phyloP scores from a whole-genome alignment of 192 early-diverging fungal genomes.

The Backusella mclennaniae region DNA sequence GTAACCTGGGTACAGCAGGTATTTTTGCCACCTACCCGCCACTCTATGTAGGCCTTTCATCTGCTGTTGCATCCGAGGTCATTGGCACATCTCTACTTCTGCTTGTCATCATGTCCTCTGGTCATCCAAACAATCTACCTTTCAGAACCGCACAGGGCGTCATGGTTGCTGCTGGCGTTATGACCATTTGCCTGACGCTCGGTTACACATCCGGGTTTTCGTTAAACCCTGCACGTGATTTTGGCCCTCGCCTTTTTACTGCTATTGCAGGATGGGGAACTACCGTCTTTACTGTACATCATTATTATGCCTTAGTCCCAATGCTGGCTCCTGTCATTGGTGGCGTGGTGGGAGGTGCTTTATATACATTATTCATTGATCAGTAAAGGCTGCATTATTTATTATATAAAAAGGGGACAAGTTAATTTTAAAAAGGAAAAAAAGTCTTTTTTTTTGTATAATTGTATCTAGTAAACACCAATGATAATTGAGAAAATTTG shows the following conservation, averaged over 20 bases:
- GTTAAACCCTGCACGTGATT: slow-evolving; percentile 78
- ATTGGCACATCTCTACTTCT: slow-evolving; percentile 68
- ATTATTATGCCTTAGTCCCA: slow-evolving; percentile 75
- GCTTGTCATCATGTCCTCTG: slow-evolving; percentile 59
- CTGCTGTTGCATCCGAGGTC: slow-evolving; percentile 62
- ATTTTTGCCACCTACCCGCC: slow-evolving; percentile 68
- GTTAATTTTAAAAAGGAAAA: no score
- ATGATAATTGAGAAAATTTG: no score
- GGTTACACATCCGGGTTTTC: slow-evolving; percentile 32
- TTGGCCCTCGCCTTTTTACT: slow-evolving; percentile 77
- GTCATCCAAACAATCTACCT: slow-evolving; percentile 30
- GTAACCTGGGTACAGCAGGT: slow-evolving; percentile 51
- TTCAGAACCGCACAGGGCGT: slow-evolving; percentile 17
- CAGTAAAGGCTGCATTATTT: neutral
- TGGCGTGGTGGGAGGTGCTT: slow-evolving; percentile 52
- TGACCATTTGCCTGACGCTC: slow-evolving; percentile 13
- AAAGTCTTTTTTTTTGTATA: no score
- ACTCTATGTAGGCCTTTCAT: slow-evolving; percentile 48
- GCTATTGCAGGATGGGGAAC: slow-evolving; percentile 63
- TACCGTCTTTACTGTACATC: slow-evolving; percentile 62
- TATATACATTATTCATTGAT: slow-evolving; percentile 63
- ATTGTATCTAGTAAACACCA: no score
- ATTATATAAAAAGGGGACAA: no score
- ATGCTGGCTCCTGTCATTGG: slow-evolving; percentile 68
- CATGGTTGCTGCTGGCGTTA: slow-evolving; percentile 9